phyloP scores from a whole-genome alignment of 139 green algal genomes.

The Trebouxia sp. region DNA sequence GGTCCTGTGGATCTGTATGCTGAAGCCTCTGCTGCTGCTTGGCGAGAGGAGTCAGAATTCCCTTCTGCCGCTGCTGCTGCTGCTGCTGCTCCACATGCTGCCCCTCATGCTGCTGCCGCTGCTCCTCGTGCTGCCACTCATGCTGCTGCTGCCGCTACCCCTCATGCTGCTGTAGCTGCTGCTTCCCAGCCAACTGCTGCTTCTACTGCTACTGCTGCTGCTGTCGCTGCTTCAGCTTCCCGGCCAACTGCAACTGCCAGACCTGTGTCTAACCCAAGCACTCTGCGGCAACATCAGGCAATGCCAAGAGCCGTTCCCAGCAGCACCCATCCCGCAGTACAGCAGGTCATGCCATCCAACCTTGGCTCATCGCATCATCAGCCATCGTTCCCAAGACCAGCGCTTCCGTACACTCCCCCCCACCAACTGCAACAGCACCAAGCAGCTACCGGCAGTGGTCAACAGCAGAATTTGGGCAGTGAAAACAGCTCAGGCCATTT shows the following conservation, averaged over 20 bases:
- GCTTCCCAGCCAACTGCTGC: not conserved
- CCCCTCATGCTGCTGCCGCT: not conserved
- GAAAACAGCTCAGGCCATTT: no score
- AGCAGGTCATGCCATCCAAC: no score
- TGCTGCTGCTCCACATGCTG: not conserved
- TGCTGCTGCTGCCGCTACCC: not conserved
- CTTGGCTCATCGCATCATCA: no score
- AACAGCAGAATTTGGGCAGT: no score
- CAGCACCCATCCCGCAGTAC: no score
- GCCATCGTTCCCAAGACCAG: no score
- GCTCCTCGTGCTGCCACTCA: no score
- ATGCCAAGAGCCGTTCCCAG: no score
- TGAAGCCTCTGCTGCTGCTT: slow-evolving; percentile 23
- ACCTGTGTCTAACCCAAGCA: not conserved
- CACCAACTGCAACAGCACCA: no score
- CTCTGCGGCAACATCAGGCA: not conserved
- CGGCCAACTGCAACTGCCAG: not conserved
- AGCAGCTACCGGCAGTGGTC: no score
- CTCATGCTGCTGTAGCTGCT: not conserved
- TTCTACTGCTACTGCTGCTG: not conserved
- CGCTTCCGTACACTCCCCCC: no score
- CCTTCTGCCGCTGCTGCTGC: not conserved
- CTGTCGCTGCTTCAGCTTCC: not conserved
- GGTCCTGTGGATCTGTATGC: slow-evolving; percentile 24
- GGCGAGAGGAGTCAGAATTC: not conserved